phyloP scores from a whole-genome alignment of 2,329 filamentous ascomycete genomes.

The Colletotrichum liriopes region DNA sequence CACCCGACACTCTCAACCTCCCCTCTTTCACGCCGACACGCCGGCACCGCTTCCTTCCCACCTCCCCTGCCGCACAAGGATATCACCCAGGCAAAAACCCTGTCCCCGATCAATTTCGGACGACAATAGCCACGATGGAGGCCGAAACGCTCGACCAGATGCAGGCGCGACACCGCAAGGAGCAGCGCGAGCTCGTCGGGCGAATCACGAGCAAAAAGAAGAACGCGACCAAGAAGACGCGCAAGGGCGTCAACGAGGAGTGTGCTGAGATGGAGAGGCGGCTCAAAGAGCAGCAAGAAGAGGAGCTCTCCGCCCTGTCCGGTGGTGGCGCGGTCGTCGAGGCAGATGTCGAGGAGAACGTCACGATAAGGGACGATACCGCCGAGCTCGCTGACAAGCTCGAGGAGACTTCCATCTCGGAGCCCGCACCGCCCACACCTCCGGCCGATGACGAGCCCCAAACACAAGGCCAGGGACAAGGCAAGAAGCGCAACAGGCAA shows the following conservation, averaged over 20 bases:
- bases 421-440: slow-evolving; percentile 29
- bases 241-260: slow-evolving; percentile 82
- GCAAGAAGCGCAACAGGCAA: slow-evolving; percentile 88
- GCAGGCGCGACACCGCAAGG: slow-evolving; percentile 86
- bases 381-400: slow-evolving; percentile 47
- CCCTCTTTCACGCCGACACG: neutral
- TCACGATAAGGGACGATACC: slow-evolving; percentile 37
- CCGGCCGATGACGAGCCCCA: slow-evolving; percentile 27
- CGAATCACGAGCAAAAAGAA: slow-evolving; percentile 97
- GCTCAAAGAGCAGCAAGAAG: slow-evolving; percentile 76
- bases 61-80: neutral
- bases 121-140: slow-evolving; percentile 47
- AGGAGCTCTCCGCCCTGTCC: slow-evolving; percentile 67
- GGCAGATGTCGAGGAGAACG: slow-evolving; percentile 40
- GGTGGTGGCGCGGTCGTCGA: slow-evolving; percentile 46
- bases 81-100: neutral
- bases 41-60: neutral
- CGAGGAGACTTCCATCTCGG: slow-evolving; percentile 12
- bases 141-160: slow-evolving; percentile 80
- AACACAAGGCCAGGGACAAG: slow-evolving; percentile 45
- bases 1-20: neutral
- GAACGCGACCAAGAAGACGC: slow-evolving; percentile 90
- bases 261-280: slow-evolving; percentile 80
- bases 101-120: too few species aligned
- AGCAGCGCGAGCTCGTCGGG: slow-evolving; percentile 88